Conservation (phyloP, 176 grass and related monocot genomes). For the Aechmea fasciata region DNA sequence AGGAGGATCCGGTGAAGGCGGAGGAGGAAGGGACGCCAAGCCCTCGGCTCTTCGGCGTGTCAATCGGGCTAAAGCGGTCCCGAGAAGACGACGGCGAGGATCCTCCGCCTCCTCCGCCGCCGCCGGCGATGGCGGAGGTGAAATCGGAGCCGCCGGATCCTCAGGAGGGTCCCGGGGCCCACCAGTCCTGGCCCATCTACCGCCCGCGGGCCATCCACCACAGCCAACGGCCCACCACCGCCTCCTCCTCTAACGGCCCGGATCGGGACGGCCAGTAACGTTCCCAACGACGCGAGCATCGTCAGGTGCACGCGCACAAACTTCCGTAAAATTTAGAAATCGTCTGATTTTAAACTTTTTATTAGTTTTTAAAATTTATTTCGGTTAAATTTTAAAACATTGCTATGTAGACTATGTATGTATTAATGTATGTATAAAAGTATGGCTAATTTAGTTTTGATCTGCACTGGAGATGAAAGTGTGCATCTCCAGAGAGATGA, state of each 20-base stretch:
- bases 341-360: no score
- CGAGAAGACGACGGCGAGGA: constrained; percentile 18
- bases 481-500: no score
- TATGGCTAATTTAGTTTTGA: no score
- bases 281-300: neutral
- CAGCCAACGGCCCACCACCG: neutral
- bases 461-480: no score
- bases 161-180: neutral
- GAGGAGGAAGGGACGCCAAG: constrained; percentile 27
- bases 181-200: constrained; percentile 42
- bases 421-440: no score
- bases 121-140: constrained; percentile 11
- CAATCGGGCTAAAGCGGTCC: constrained; percentile 52
- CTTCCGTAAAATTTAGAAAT: no score
- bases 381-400: no score
- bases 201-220: constrained; percentile 40
- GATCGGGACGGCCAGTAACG: constrained; percentile 11
- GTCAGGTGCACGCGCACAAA: no score
- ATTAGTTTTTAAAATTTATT: no score
- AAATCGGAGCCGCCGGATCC: constrained; percentile 43
- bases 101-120: neutral
- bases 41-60: constrained; percentile 62
- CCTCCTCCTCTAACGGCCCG: constrained; percentile 17
- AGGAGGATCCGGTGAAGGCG: neutral
- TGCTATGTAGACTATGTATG: no score